Evolutionary conservation across 257 asterid genomes (phyloP), one percentile per base, ranked within the genome.

Genomic region (Striga asiatica): DNA sequence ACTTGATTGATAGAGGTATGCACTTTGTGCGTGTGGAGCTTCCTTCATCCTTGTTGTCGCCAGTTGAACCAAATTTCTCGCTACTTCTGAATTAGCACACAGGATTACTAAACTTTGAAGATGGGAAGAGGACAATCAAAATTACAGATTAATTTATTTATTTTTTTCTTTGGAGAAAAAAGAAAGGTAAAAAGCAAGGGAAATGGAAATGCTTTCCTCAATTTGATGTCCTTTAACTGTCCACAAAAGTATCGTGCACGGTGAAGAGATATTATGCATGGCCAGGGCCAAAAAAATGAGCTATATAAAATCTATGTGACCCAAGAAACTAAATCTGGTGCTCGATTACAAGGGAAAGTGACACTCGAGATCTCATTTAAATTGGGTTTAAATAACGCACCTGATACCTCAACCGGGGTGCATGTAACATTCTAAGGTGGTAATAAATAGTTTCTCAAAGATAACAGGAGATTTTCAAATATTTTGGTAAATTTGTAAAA

Each of bases 1-100:
- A 77, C 76, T 73, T 92, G 45, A 92, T 81, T 16, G 97, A 75
- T 60, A 76, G 66, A 0, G 97, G 97, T 63, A 88, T 82, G 80
- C 99, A 92, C 77, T 82, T 88, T 5, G 81, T 43, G 8, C 75
- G 78, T 14, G 77, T 66, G 5, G 81, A 69, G 52, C 50, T 71
- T 22, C 66, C 65, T 29, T 71, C 93, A 65, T 79, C 84, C 67
- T 60, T 66, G n/a, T n/a, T n/a, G 47, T 80, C 84, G 58, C 78
- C 88, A 1, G 39, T 71, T 18, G 85, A 68, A 67, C 72, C 93
- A 53, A 73, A 61, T 45, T 81, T 74, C 54, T 73, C 72, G 8
- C 56, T 53, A 27, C 75, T 68, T 76, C 99, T 92, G 82, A 76
- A 77, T 54, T 43, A 21, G 21, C 50, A 16, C 65, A 54, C 43